Evolutionary conservation across 73 alveolate species (phyloP), one percentile per base, ranked within the genome.

Genomic region (Stentor coeruleus): DNA sequence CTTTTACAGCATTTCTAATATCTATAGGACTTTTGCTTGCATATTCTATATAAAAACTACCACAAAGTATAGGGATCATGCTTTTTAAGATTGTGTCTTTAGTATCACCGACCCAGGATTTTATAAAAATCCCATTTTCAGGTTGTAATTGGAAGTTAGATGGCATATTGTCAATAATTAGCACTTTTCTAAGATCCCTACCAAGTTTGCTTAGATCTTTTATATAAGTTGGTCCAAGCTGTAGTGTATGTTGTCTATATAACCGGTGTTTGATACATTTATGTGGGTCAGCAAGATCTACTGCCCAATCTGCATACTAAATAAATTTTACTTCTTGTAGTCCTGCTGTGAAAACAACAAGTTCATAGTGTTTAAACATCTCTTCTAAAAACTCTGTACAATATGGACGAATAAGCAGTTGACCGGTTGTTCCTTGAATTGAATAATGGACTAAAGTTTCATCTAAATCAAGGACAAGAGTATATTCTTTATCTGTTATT

Each of bases 341-440:
- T 3, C 99, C 99, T 14, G 99, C 99, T 0, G 99, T 97, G 83
- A 97, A 97, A 38, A 97, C 96, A 3, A 97, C 95, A 39, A 97
- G 87, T 93, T 97, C 99, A 87, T 90, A 97, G 77, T 83, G 85
- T 88, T 94, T 59, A 0, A 97, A 82, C 89, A 96, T 85, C 74
- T 89, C 97, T 73, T 85, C 88, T 38, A 97, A 82, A 82, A 97
- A 97, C 49, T 91, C 95, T 40, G 91, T 96, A 14, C 96, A 94
- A 35, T 93, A 95, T 3, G 99, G 99, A 42, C 99, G 85, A 3
- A 97, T 90, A 6, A 94, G 81, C 81, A 93, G 93, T 49, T 94
- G 89, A 2, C 97, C 96, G 6, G 95, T 92, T 38, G 81, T 88
- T 33, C 74, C 84, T 3, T 55, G 74, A 28, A 77, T 87, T 20